Evolutionary conservation across 768 basidiomycete species (phyloP).

Genomic region (Erythrobasidium yunnanense): DNA sequence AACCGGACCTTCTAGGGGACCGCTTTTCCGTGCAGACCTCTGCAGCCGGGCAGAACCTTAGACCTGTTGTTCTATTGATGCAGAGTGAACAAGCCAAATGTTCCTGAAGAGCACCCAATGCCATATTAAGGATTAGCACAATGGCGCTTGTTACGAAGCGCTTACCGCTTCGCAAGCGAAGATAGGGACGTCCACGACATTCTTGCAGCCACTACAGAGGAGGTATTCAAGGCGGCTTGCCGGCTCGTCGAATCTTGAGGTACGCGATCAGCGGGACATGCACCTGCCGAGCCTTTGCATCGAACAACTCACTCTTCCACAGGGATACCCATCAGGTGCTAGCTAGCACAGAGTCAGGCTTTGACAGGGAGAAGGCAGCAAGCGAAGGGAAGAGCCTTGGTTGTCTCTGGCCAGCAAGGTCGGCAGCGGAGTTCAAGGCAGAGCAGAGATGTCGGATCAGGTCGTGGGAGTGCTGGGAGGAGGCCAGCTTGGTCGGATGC

Average conservation of each 20-base stretch:
- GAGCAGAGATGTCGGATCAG: background rate
- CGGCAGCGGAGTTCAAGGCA: no score
- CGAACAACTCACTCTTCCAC: no score
- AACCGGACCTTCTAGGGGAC: background rate
- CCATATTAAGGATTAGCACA: no score
- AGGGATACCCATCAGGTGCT: no score
- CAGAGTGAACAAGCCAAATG: background rate
- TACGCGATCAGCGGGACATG: background rate
- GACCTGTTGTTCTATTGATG: background rate
- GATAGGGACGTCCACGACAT: background rate
- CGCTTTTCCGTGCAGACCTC: background rate
- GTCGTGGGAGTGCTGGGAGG: constrained; percentile 53
- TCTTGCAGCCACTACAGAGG: background rate
- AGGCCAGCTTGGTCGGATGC: constrained; percentile 94
- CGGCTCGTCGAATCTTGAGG: background rate
- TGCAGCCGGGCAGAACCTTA: background rate
- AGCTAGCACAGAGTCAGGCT: no score
- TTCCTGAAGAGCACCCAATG: background rate
- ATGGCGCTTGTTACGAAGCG: no score
- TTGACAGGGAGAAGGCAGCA: no score
- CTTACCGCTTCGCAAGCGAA: background rate
- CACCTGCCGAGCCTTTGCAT: background rate
- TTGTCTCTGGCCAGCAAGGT: no score
- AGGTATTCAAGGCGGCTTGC: background rate
- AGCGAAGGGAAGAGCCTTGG: no score